These are phyloP conservation scores for Protomyces arabidopsidicola DNA, from an alignment of 1,139 yeast species.

Conservation along the genomic window DNA sequence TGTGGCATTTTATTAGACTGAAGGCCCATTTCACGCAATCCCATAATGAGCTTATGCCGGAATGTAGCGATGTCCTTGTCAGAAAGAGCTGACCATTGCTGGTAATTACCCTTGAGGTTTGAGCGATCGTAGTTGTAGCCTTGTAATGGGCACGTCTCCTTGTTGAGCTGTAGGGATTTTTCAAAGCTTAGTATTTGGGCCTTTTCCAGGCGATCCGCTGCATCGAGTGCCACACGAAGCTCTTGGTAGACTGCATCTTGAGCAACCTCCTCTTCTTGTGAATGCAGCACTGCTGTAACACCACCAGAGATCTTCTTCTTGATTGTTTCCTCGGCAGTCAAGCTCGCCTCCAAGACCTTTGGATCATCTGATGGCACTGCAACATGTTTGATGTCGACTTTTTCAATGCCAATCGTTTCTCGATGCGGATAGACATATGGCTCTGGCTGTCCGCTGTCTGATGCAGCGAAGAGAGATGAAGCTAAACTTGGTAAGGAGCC, in stretches of 20 bases:
- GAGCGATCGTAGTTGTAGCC: neutral
- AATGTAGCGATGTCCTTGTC: slow-evolving; percentile 2
- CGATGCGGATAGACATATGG: neutral
- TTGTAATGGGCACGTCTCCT: neutral
- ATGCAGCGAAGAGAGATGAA: neutral
- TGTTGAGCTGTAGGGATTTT: neutral
- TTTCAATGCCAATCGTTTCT: neutral
- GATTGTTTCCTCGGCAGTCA: neutral
- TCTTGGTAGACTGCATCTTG: neutral
- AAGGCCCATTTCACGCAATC: neutral
- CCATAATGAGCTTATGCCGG: neutral
- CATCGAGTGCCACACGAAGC: neutral
- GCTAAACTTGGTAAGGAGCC: neutral
- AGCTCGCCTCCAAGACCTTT: neutral
- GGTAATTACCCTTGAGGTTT: neutral
- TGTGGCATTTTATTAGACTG: neutral
- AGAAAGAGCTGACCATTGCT: slow-evolving; percentile 1
- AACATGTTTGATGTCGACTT: neutral
- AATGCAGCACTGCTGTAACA: neutral
- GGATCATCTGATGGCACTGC: neutral
- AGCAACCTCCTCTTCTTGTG: neutral
- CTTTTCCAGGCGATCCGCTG: neutral
- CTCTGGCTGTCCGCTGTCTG: neutral
- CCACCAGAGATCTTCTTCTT: neutral
- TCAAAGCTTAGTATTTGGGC: neutral